Evolutionary conservation across 1,139 yeast genomes (phyloP).

Genomic region (Saccharomyces pastorianus): DNA sequence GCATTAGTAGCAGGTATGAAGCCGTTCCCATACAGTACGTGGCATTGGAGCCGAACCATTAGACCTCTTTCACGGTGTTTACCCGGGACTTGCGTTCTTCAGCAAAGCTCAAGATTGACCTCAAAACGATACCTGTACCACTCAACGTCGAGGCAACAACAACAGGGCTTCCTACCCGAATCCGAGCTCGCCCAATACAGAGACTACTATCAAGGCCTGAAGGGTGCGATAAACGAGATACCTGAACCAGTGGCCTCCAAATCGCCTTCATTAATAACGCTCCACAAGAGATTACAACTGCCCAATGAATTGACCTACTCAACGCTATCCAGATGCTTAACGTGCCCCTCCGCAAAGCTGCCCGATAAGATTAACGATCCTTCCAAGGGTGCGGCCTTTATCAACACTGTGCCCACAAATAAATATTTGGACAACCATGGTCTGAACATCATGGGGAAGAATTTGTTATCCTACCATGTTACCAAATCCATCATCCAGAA

Average conservation of each 20-base stretch:
- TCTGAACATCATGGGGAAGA: slow-evolving; percentile 73
- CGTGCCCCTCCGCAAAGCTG: slow-evolving; percentile 39
- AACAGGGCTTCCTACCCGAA: background rate
- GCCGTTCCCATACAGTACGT: background rate
- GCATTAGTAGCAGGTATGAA: background rate
- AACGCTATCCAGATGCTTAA: slow-evolving; percentile 74
- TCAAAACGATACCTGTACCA: background rate
- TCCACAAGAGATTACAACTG: slow-evolving; percentile 66
- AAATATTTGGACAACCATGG: slow-evolving; percentile 68
- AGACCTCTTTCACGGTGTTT: background rate
- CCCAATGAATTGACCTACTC: slow-evolving; percentile 51
- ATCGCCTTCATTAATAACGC: slow-evolving; percentile 67
- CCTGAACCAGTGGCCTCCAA: slow-evolving; percentile 42
- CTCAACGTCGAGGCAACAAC: background rate
- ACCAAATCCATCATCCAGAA: slow-evolving; percentile 63
- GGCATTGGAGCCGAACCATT: background rate
- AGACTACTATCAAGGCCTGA: slow-evolving; percentile 19
- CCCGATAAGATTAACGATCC: slow-evolving; percentile 14
- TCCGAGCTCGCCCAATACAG: slow-evolving; percentile 20
- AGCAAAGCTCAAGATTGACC: background rate
- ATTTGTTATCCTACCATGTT: slow-evolving; percentile 65
- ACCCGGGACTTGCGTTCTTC: background rate
- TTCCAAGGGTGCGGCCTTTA: slow-evolving; percentile 14
- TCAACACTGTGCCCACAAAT: slow-evolving; percentile 30
- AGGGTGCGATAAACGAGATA: slow-evolving; percentile 22